phyloP scores from a whole-genome alignment of 306 rosid species.

The Acacia melanoxylon region DNA sequence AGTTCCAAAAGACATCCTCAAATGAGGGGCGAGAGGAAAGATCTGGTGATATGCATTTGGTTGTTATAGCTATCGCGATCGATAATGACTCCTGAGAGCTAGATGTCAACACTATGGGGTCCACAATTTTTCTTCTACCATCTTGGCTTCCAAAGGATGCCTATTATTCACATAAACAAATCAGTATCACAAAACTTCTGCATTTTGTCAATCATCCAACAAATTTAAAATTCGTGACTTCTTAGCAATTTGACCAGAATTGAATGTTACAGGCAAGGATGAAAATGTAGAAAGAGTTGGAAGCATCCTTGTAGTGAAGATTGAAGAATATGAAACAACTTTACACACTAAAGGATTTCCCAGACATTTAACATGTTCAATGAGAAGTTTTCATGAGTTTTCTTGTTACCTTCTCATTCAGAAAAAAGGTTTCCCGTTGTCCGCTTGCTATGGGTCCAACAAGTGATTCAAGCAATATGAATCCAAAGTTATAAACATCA shows the following conservation, averaged over 20 bases:
- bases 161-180: conserved; percentile 42
- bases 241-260: not conserved
- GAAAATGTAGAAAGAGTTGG: not conserved
- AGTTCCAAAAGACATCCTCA: conserved; percentile 87
- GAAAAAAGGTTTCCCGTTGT: conserved; percentile 63
- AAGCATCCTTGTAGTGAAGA: not conserved
- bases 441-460: conserved; percentile 67
- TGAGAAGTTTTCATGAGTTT: not conserved
- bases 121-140: conserved; percentile 66
- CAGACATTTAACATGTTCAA: not conserved
- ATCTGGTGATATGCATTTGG: conserved; percentile 72
- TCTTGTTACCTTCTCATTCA: conserved; percentile 68
- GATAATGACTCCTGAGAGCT: conserved; percentile 78
- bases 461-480: conserved; percentile 77
- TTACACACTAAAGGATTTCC: not conserved
- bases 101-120: conserved; percentile 72
- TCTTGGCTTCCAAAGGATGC: conserved; percentile 87
- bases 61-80: conserved; percentile 67
- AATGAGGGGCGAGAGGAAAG: conserved; percentile 66
- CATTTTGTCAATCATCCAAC: too few species aligned
- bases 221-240: not conserved
- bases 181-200: not conserved
- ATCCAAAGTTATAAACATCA: conserved; percentile 84
- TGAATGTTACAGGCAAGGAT: not conserved
- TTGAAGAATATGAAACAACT: not conserved